phyloP scores from a whole-genome alignment of 768 basidiomycete species.

The Tulasnella sp. region DNA sequence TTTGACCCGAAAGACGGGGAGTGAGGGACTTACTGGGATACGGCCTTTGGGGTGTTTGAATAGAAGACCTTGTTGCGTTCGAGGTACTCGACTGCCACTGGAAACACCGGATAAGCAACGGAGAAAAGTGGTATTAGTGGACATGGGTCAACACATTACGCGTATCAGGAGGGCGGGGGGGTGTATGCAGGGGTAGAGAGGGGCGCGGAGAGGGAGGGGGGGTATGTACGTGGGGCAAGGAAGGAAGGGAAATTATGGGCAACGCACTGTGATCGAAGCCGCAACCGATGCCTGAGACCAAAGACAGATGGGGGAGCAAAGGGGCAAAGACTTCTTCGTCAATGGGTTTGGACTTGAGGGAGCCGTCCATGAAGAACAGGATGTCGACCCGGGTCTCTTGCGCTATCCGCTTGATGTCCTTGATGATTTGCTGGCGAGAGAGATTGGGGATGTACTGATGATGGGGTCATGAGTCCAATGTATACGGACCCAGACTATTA shows the following conservation, averaged over 20 bases:
- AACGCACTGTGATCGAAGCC: slow-evolving; percentile 29
- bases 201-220: not conserved
- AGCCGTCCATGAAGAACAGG: slow-evolving; percentile 20
- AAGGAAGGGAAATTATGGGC: not conserved
- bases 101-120: slow-evolving; percentile 2
- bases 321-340: slow-evolving; percentile 22
- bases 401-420: slow-evolving; percentile 17
- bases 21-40: slow-evolving; percentile 20
- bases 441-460: slow-evolving; percentile 13
- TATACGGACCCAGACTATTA: not conserved
- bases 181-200: too few species aligned
- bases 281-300: slow-evolving; percentile 28
- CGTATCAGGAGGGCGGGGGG: not conserved
- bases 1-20: slow-evolving; percentile 7
- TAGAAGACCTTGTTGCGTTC: slow-evolving; percentile 26
- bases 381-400: slow-evolving; percentile 11
- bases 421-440: slow-evolving; percentile 16
- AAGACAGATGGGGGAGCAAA: slow-evolving; percentile 19
- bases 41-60: slow-evolving; percentile 27
- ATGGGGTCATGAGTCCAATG: not conserved
- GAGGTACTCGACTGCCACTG: slow-evolving; percentile 31
- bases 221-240: not conserved
- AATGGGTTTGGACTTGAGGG: slow-evolving; percentile 14
- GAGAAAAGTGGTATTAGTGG: not conserved
- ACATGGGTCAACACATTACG: not conserved